Percentiles rank a stretch among this genome's conserved stretches.
phyloP scores from a whole-genome alignment of 768 basidiomycete genomes.

The Panellus pusillus region DNA sequence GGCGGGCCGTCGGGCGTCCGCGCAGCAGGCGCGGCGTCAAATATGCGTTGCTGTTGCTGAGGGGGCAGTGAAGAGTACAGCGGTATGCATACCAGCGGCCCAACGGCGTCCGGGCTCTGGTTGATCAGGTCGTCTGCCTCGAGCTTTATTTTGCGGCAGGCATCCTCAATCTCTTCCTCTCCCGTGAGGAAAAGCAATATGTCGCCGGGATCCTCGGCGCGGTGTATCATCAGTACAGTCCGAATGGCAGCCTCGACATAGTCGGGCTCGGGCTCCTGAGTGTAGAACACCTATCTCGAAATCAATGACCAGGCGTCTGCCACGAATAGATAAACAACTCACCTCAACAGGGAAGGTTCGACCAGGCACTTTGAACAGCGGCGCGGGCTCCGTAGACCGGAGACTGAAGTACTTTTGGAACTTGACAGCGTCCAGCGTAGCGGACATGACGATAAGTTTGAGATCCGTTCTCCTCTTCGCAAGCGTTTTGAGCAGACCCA shows the following conservation, averaged over 20 bases:
- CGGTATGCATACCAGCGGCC: constrained; percentile 87
- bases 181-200: constrained; percentile 94
- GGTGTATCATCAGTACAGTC: constrained; percentile 95
- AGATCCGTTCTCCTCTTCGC: constrained; percentile 81
- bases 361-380: constrained; percentile 88
- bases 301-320: background rate
- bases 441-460: constrained; percentile 98
- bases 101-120: constrained; percentile 71
- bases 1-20: constrained; percentile 66
- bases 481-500: constrained; percentile 91
- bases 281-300: constrained; percentile 67
- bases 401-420: constrained; percentile 92
- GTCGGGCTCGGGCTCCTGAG: constrained; percentile 89
- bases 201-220: constrained; percentile 92
- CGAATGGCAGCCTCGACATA: constrained; percentile 97
- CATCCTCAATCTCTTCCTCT: constrained; percentile 97
- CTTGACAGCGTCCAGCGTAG: constrained; percentile 94
- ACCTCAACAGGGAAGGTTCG: constrained; percentile 90
- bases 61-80: constrained; percentile 95
- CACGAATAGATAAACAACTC: background rate
- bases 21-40: constrained; percentile 80
- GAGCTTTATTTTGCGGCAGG: constrained; percentile 88
- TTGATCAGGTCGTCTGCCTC: constrained; percentile 85
- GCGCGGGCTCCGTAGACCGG: constrained; percentile 49
- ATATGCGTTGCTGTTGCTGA: constrained; percentile 94